Base-by-base conservation (phyloP, 768 basidiomycete species). In the Hemileccinum rubropunctum region DNA sequence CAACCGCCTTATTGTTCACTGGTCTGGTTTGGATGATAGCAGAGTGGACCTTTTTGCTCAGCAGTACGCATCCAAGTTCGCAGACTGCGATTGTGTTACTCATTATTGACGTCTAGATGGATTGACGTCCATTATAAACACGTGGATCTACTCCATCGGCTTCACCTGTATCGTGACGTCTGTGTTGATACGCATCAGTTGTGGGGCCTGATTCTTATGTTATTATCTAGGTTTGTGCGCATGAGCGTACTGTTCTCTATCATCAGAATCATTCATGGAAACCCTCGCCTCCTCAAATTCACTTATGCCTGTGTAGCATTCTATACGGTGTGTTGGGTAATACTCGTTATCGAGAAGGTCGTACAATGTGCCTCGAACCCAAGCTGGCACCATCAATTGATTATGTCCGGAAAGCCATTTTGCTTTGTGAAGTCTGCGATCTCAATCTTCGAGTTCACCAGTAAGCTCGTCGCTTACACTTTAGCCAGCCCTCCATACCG, bases 201-300 rank as follows among this genome's bases (percentile, higher is more conserved):
- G n/a, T n/a, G 11, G 18, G 15, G 11, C 33, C 11, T n/a, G 6
- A 6, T 15, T 4, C 51, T 51, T 13, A 53, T 10, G 4, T 8
- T 12, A 14, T 17, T 17, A 34, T 34, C 8, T 37, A 61, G 59
- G 58, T 9, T 47, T 18, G 53, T 48, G 4, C 58, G 52, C 36
- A 51, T 55, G 53, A 61, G 60, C 42, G 33, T 61, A 18, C 37
- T 61, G 17, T 53, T 58, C 30, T 61, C 60, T 17, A 57, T 61
- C 20, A 53, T 48, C 48, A 53, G 60, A 17, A 51, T 61, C 15
- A 26, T 53, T 32, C 46, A 48, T 6, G 49, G 40, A 35, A 37
- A 27, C 14, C 4, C 39, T 20, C 30, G 5, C 21, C 46, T 52
- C 32, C 53, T 52, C 11, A 50, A 35, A 38, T 47, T 56, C 37